phyloP scores from a whole-genome alignment of 2,329 filamentous ascomycete genomes.

The Botrytis medusae region DNA sequence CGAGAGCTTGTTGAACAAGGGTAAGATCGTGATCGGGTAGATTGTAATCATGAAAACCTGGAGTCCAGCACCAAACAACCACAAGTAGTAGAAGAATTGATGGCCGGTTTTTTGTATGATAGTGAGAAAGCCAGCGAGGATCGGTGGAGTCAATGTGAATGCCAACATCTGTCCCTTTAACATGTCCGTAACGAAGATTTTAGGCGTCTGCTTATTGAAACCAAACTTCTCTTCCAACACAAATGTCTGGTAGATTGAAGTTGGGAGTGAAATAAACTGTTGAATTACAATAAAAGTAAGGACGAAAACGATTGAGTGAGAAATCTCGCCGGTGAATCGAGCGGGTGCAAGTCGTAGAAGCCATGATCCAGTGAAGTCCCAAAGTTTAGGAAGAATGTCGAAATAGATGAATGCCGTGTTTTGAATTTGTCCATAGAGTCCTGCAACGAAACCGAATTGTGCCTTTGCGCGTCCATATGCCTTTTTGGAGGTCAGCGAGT shows the following conservation, averaged over 20 bases:
- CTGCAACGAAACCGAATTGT: conserved; percentile 78
- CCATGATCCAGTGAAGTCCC: conserved; percentile 75
- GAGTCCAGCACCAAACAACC: conserved; percentile 84
- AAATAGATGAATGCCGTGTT: conserved; percentile 87
- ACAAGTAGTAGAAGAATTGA: conserved; percentile 97
- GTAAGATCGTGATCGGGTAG: conserved; percentile 91
- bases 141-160: conserved; percentile 77
- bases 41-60: conserved; percentile 95
- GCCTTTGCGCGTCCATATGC: conserved; percentile 95
- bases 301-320: conserved; percentile 90
- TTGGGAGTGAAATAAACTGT: conserved; percentile 75
- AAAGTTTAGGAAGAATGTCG: conserved; percentile 87
- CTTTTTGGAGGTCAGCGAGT: conserved; percentile 42
- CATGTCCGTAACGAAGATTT: conserved; percentile 85
- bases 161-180: conserved; percentile 85
- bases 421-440: conserved; percentile 82
- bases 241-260: conserved; percentile 89
- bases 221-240: conserved; percentile 95
- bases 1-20: conserved; percentile 97
- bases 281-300: conserved; percentile 82
- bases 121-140: conserved; percentile 87
- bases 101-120: conserved; percentile 94
- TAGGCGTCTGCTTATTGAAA: conserved; percentile 96
- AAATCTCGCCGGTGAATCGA: conserved; percentile 86
- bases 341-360: conserved; percentile 72